Evolutionary conservation across 2,329 filamentous ascomycete genomes (phyloP), one percentile per base, ranked within the genome.

Genomic region (Cytospora schulzeri): DNA sequence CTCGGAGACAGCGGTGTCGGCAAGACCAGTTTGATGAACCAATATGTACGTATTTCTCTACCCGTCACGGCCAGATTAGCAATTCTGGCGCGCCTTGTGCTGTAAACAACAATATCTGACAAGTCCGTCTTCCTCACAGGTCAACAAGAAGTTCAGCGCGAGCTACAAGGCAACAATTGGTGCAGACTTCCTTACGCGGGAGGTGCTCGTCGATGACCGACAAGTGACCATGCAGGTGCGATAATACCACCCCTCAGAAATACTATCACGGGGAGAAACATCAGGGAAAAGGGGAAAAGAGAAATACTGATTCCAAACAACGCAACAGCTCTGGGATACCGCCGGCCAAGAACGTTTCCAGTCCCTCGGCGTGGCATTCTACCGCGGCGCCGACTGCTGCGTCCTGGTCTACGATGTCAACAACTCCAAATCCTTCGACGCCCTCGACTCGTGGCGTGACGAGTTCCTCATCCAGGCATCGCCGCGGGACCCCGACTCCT

Each of bases 21-120:
- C 78, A 99, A 99, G 86, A 99, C 95, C 67, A 97, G 93, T 80
- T 88, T 99, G 87, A 99, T 99, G 95, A 99, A 99, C 83, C 95
- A 99, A 98, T 99, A 98, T 91, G 95, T 98, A 88, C 78, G 91
- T 56, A 19, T 24, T 73, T 68, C 57, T 60, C 68, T 57, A 35
- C 61, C 62, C 65, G 62, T 66, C 54, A 51, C 53, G 45, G n/a
- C 24, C 33, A n/a, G 54, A 28, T 28, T 5, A n/a, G 4, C 38
- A 41, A 24, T 7, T 57, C 17, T 15, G 54, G n/a, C 54, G 12
- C n/a, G 38, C 38, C 3, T 12, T 57, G 51, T 35, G 35, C 22
- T 19, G 12, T 22, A n/a, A 41, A 33, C 38, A 38, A n/a, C 29
- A 26, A 22, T 24, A 22, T 48, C 65, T 66, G 58, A 66, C 62